Evolutionary conservation across 768 basidiomycete species (phyloP).

Genomic region (Sporobolomyces roseus): DNA sequence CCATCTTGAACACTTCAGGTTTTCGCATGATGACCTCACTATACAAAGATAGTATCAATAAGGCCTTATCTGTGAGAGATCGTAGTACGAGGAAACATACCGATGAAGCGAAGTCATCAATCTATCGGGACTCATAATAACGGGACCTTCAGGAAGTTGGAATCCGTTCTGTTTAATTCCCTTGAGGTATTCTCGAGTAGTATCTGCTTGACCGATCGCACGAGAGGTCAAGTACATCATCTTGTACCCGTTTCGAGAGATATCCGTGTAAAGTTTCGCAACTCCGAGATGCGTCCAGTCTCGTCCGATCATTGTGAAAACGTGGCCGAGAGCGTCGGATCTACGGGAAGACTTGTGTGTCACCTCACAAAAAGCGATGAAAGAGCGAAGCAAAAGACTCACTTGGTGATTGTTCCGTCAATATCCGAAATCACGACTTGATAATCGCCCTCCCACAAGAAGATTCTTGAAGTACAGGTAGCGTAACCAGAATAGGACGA

Average conservation of each 20-base stretch:
- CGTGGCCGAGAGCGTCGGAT: conserved; percentile 91
- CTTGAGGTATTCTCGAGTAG: conserved; percentile 87
- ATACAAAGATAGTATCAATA: too few relatives aligned
- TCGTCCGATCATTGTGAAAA: conserved; percentile 94
- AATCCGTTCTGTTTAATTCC: conserved; percentile 94
- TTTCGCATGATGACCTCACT: conserved; percentile 99
- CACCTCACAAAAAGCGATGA: background rate
- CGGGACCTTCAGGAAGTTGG: conserved; percentile 93
- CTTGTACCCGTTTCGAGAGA: conserved; percentile 91
- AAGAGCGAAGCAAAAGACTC: conserved; percentile 41
- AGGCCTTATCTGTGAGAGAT: too few relatives aligned
- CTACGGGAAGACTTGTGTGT: conserved; percentile 51
- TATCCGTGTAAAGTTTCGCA: conserved; percentile 94
- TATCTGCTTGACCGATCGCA: conserved; percentile 96
- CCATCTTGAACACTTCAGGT: conserved; percentile 99
- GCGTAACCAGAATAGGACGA: conserved; percentile 66
- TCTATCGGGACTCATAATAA: conserved; percentile 97
- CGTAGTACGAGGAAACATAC: conserved; percentile 53
- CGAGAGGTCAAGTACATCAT: conserved; percentile 96
- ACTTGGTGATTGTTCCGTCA: conserved; percentile 99
- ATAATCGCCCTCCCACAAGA: conserved; percentile 91
- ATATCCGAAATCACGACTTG: conserved; percentile 92
- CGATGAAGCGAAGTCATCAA: conserved; percentile 90
- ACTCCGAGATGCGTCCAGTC: conserved; percentile 98
- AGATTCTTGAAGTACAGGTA: conserved; percentile 86